These are phyloP conservation scores for Penicillium paxilli DNA, from an alignment of 495 filamentous ascomycete species.

Conservation along the genomic window DNA sequence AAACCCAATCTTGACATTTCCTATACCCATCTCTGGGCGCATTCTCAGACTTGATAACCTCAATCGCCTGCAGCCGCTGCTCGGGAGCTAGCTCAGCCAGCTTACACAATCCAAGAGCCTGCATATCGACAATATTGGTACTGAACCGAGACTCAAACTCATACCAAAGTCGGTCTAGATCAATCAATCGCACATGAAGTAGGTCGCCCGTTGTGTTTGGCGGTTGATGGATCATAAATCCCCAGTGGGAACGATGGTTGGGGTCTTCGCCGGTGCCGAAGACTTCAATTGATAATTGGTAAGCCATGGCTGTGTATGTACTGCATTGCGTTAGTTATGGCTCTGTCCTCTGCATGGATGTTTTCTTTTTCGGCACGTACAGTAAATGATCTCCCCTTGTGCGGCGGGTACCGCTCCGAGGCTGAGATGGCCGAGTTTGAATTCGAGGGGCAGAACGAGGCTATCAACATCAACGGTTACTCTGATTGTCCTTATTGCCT, in stretches of 20 bases:
- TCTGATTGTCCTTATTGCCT: not conserved
- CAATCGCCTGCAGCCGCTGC: slow-evolving; percentile 17
- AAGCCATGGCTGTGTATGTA: slow-evolving; percentile 11
- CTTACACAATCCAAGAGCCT: slow-evolving; percentile 13
- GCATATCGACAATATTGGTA: slow-evolving; percentile 7
- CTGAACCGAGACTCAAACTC: slow-evolving; percentile 10
- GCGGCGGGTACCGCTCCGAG: not conserved
- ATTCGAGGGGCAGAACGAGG: not conserved
- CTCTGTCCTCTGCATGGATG: not conserved
- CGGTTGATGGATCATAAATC: slow-evolving; percentile 23
- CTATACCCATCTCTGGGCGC: slow-evolving; percentile 17
- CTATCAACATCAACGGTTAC: no score
- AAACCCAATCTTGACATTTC: slow-evolving; percentile 28
- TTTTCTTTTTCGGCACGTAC: not conserved
- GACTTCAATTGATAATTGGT: slow-evolving; percentile 22
- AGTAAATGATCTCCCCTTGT: not conserved
- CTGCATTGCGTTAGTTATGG: not conserved
- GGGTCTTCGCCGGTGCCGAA: slow-evolving; percentile 23
- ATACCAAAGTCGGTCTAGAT: slow-evolving; percentile 14
- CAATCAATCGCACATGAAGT: slow-evolving; percentile 23
- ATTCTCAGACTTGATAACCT: slow-evolving; percentile 14
- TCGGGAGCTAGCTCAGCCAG: slow-evolving; percentile 8
- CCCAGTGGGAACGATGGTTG: slow-evolving; percentile 25
- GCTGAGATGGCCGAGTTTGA: not conserved
- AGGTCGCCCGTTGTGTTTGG: slow-evolving; percentile 21